Evolutionary conservation across 2,329 filamentous ascomycete species (phyloP), one percentile per base, ranked within the genome.

Genomic region (Truncatella angustata): DNA sequence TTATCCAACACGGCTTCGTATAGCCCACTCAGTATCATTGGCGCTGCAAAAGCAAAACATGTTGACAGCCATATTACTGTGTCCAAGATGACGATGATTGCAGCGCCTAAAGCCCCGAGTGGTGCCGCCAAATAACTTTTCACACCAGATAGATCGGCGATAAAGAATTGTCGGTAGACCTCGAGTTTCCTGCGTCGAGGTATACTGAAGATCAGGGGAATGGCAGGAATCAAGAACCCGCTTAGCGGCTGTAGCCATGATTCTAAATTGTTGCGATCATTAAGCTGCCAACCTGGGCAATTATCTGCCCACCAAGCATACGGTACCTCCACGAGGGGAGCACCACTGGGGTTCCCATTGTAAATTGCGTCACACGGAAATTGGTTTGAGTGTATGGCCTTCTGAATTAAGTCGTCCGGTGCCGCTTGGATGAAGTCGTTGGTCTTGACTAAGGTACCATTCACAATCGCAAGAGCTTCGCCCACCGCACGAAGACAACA

Each of bases 161-260:
- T 46, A 28, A 46, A 46, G 26, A 46, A 46, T 23, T 46, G 26
- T n/a, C 43, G 43, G 34, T 46, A 46, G n/a, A 46, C 28, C 28
- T 46, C 43, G n/a, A 46, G 28, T 23, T 46, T 46, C 9, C 43
- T 5, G 43, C 43, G 43, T 4, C 43, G 43, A 46, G 43, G 43
- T 20, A 46, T 46, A 16, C 43, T 46, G 18, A 46, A 46, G 7
- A 46, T 46, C 5, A 46, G 30, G 20, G 43, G 43, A 12, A 46
- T 20, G 4, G 43, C 43, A 10, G 43, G 43, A 20, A 46, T 46
- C 16, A 46, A n/a, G 10, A 46, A 46, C 4, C 43, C 43, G 10
- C 43, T 46, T 28, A 46, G n/a, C n/a, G 43, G 43, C 28, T 46
- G 43, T 20, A 46, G 43, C 43, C 43, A 46, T n/a, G 43, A 46